Evolutionary conservation across 1,284 basidiomycete species (phyloP), one percentile per base, ranked within the genome.

Genomic region (Cryptococcus sp.): DNA sequence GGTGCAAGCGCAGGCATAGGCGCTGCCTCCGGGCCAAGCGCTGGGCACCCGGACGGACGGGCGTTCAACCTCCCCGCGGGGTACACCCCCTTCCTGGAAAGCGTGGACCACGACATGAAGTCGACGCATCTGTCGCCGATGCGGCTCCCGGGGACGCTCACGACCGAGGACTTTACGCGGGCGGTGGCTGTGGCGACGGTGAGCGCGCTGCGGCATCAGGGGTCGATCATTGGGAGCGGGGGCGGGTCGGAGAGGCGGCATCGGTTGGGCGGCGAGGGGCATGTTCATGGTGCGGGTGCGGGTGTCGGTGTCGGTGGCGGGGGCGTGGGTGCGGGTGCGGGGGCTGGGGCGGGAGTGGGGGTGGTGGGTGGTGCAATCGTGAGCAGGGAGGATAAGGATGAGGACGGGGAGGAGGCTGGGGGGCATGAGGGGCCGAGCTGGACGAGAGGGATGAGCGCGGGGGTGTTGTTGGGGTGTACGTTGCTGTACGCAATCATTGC

Each of bases 401-500:
- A 80, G 28, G 52, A 53, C 16, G 59, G 62, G 39, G 78, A 80
- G 28, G 87, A 82, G 11, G 84, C 87, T 71, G 86, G 86, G 24
- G 94, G 91, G 0, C 96, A 99, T 70, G 95, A 98, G 68, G 94
- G 87, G 7, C 96, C 96, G 0, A 91, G 91, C 47, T 98, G 93
- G 93, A 96, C 91, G 67, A 81, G 93, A 50, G 82, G 80, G 12
- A 86, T 86, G 12, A 92, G 89, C 75, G 88, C 91, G 1, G 92
- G 87, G 57, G 93, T 98, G 1, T 72, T 97, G 56, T 78, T 98
- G 57, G 82, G 77, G 1, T 98, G 96, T 71, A 99, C 96, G 0
- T 85, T 89, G 2, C 79, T 98, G 18, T 99, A 98, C 79, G 96
- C 96, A 21, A 77, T 92, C 58, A 98, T 99, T 70, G 96, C 95